Percentiles rank a stretch among this genome's conserved stretches.
These are phyloP conservation scores for Aegilops longissima DNA, from an alignment of 176 grass and related monocot genomes.

Conservation along the genomic window DNA sequence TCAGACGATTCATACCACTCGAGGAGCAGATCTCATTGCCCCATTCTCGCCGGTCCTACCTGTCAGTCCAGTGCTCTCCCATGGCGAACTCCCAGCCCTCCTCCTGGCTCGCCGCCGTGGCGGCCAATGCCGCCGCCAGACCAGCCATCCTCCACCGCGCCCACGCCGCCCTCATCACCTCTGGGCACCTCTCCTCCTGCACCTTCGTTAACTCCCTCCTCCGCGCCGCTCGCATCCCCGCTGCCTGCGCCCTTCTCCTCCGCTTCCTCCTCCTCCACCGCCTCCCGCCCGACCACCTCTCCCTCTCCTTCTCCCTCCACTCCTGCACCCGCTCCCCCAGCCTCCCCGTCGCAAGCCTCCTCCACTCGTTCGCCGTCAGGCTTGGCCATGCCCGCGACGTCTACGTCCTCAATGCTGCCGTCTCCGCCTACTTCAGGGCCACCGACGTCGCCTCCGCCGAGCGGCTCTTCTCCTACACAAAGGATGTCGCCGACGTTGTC, in stretches of 20 bases:
- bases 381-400: conserved; percentile 37
- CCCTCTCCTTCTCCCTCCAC: conserved; percentile 54
- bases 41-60: not conserved
- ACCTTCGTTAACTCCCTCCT: conserved; percentile 35
- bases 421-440: conserved; percentile 39
- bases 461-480: conserved; percentile 36
- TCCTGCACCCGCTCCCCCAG: conserved; percentile 17
- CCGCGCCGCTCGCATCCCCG: conserved; percentile 10
- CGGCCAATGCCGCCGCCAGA: conserved; percentile 3
- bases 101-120: conserved; percentile 19
- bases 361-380: conserved; percentile 45
- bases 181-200: conserved; percentile 33
- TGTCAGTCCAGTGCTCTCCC: not conserved
- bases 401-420: conserved; percentile 38
- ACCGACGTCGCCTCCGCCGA: conserved; percentile 47
- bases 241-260: conserved; percentile 28
- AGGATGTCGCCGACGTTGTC: conserved; percentile 41
- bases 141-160: conserved; percentile 15
- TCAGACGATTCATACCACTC: too few relatives aligned
- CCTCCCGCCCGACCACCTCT: conserved; percentile 41
- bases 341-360: conserved; percentile 19
- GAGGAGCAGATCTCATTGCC: not conserved
- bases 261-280: conserved; percentile 30
- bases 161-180: conserved; percentile 43
- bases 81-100: not conserved